Evolutionary conservation across 352 stramenopile species (phyloP), one percentile per base, ranked within the genome.

Genomic region (Pythium utonaiense): DNA sequence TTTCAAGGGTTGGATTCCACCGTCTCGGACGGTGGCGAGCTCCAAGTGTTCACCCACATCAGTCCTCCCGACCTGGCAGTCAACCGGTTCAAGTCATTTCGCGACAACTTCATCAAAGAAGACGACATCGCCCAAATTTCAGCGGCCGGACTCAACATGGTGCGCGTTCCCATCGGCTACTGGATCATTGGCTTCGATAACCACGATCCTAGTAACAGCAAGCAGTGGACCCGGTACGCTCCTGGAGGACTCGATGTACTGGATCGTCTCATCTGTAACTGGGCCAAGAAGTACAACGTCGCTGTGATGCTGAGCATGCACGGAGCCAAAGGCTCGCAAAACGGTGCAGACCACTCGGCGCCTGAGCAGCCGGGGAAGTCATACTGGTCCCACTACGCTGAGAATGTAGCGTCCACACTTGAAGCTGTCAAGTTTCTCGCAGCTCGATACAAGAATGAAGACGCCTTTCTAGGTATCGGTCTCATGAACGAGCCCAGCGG

Each of bases 131-230:
- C 53, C 12, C 62, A 62, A 2, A 90, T 92, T 49, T 74, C 75
- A 0, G 58, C 49, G 3, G 72, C 76, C 5, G 78, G 80, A 1
- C 72, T 92, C 59, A 90, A 92, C 62, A 89, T 77, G 4, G 80
- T 91, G 19, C 82, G 82, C n/a, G 80, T 91, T 10, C 79, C 82
- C 0, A 65, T 92, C 9, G 82, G 82, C 13, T 90, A 85, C 60
- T 92, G 80, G 82, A 89, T 92, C 68, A 59, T 72, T 5, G 77
- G 78, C 36, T 77, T 75, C 42, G 73, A 86, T 58, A 1, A 77
- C 34, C 34, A 81, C 55, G 75, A 86, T 25, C 49, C 69, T 42
- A 69, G 41, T 1, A 57, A 69, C 8, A 60, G 61, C 14, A 45
- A 33, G 10, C 69, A 85, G 48, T 88, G 74, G 70, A 28, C 62